Conservation (phyloP, 768 basidiomycete genomes). For the Tylopilus felleus region DNA sequence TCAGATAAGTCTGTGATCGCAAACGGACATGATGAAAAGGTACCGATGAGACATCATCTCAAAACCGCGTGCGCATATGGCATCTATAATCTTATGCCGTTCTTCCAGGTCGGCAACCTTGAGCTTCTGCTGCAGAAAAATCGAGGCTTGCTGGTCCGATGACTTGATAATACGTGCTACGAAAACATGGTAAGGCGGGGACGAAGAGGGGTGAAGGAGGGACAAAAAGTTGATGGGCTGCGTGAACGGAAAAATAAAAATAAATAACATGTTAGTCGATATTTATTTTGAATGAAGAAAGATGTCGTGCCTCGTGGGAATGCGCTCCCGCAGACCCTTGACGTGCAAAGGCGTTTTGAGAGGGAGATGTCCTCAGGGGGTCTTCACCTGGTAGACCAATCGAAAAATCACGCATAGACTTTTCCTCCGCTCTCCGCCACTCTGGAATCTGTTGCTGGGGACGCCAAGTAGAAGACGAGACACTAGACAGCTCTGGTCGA, state of each 20-base stretch:
- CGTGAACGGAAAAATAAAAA: not conserved
- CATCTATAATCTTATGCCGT: conserved; percentile 80
- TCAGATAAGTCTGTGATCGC: not conserved
- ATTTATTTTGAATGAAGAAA: conserved; percentile 2
- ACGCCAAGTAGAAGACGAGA: conserved; percentile 21
- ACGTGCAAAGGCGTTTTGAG: conserved; percentile 26
- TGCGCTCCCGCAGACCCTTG: conserved; percentile 27
- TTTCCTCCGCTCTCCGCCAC: conserved; percentile 43
- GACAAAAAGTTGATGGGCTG: conserved; percentile 90
- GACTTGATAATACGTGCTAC: conserved; percentile 85
- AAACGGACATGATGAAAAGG: not conserved
- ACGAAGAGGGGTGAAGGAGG: conserved; percentile 78
- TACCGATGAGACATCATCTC: conserved; percentile 93
- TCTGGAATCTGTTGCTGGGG: conserved; percentile 35
- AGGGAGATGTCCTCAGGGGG: conserved; percentile 26
- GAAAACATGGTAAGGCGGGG: conserved; percentile 79
- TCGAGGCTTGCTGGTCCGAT: conserved; percentile 87
- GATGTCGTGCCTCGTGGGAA: conserved; percentile 50
- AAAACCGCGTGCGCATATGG: conserved; percentile 78
- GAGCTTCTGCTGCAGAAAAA: conserved; percentile 86
- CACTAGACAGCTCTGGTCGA: conserved; percentile 13
- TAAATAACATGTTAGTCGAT: conserved; percentile 15
- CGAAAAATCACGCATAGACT: conserved; percentile 19
- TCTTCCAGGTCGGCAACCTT: conserved; percentile 81
- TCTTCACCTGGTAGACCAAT: conserved; percentile 28